Conservation (phyloP, 140 eudicot species). For the Flaveria floridana region DNA sequence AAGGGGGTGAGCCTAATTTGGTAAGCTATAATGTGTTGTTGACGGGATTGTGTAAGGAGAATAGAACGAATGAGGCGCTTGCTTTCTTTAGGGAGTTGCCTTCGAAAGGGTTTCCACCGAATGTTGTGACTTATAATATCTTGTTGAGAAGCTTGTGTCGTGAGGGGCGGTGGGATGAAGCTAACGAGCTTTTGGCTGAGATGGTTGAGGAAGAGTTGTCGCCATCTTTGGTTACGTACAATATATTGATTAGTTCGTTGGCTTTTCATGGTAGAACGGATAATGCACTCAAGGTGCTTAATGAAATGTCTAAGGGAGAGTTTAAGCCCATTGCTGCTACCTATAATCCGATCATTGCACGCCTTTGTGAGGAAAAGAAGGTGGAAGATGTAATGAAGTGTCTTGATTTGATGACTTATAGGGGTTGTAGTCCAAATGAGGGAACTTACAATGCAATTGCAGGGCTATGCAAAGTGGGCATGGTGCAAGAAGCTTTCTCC, state of each 20-base stretch:
- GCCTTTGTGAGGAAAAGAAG: conserved; percentile 63
- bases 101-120: conserved; percentile 61
- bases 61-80: conserved; percentile 65
- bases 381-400: conserved; percentile 62
- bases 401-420: conserved; percentile 64
- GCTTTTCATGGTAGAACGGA: conserved; percentile 71
- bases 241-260: conserved; percentile 64
- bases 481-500: conserved; percentile 78
- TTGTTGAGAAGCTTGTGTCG: conserved; percentile 68
- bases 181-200: conserved; percentile 62
- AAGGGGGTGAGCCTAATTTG: conserved; percentile 75
- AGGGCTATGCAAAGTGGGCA: conserved; percentile 54
- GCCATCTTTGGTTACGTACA: conserved; percentile 69
- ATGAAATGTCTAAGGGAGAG: conserved; percentile 56
- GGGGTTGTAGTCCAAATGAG: conserved; percentile 56
- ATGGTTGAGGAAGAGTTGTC: conserved; percentile 62
- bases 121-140: conserved; percentile 74
- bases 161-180: conserved; percentile 74
- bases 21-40: conserved; percentile 73
- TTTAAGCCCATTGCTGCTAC: conserved; percentile 62
- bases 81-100: conserved; percentile 68
- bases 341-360: conserved; percentile 65
- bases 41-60: conserved; percentile 84
- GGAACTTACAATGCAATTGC: conserved; percentile 77
- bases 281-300: conserved; percentile 61